Percentiles rank a stretch among this genome's conserved stretches.
phyloP scores from a whole-genome alignment of 75 land plant genomes.

The Picea glauca region DNA sequence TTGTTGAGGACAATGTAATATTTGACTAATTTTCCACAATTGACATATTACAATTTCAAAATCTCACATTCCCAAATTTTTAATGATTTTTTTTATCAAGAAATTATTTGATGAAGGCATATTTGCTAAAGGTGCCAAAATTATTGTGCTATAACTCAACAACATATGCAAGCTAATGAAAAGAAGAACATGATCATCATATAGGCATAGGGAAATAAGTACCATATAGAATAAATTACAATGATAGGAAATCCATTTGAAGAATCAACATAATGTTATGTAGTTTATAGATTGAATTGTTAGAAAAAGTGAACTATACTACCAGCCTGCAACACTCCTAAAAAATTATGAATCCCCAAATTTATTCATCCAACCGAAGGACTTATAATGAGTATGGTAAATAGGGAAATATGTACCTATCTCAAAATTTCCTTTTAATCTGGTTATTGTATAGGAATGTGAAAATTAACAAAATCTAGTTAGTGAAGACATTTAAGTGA shows the following conservation, averaged over 20 bases:
- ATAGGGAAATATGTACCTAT: slow-evolving; percentile 62
- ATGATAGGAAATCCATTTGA: neutral
- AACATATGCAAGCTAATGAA: slow-evolving; percentile 57
- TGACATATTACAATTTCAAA: no score
- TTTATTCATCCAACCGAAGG: slow-evolving; percentile 64
- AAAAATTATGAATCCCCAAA: slow-evolving; percentile 84
- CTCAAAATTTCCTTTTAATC: neutral
- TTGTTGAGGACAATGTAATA: no score
- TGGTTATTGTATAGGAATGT: neutral
- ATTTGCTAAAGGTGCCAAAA: neutral
- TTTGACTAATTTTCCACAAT: no score
- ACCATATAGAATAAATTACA: slow-evolving; percentile 58
- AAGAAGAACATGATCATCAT: slow-evolving; percentile 62
- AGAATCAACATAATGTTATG: no score
- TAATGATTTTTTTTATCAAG: neutral
- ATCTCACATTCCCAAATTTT: no score
- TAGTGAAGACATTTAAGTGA: neutral
- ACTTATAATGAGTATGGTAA: slow-evolving; percentile 77
- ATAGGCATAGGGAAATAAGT: slow-evolving; percentile 56
- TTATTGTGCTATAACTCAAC: slow-evolving; percentile 35
- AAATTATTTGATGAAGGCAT: neutral
- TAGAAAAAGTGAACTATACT: neutral
- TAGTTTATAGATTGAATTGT: neutral
- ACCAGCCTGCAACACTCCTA: slow-evolving; percentile 74
- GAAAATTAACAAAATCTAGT: neutral